Conservation (phyloP, 1,284 basidiomycete species). For the Trametes versicolor region DNA sequence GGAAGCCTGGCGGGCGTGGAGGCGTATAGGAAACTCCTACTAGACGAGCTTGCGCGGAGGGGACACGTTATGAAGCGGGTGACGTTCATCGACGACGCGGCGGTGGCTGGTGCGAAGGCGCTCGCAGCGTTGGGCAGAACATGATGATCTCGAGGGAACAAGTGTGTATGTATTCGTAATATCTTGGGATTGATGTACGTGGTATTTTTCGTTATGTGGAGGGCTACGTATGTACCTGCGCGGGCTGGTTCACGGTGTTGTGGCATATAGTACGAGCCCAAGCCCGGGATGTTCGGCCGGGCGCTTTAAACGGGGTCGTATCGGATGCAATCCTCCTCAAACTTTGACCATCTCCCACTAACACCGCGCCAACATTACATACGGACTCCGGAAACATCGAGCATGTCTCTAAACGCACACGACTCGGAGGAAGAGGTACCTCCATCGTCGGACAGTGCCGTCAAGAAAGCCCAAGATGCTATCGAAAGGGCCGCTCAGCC, state of each 20-base stretch:
- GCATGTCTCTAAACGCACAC: too few relatives aligned
- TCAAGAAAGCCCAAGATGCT: conserved; percentile 29
- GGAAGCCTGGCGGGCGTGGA: conserved; percentile 74
- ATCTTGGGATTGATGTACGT: background rate
- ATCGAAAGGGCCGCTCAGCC: conserved; percentile 37
- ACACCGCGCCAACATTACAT: too few relatives aligned
- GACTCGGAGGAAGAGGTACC: too few relatives aligned
- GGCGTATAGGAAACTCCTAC: conserved; percentile 65
- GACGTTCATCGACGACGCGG: conserved; percentile 73
- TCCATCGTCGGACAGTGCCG: background rate
- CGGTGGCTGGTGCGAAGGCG: conserved; percentile 64
- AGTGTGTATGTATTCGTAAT: background rate
- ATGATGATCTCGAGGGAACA: background rate
- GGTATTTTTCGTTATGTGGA: too few relatives aligned
- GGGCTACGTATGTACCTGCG: too few relatives aligned
- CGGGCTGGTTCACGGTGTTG: too few relatives aligned
- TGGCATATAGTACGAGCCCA: too few relatives aligned
- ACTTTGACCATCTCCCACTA: too few relatives aligned
- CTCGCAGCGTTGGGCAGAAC: background rate
- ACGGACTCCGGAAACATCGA: too few relatives aligned
- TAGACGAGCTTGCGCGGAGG: conserved; percentile 62
- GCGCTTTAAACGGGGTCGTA: too few relatives aligned
- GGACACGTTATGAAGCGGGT: conserved; percentile 73
- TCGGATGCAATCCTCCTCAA: too few relatives aligned
- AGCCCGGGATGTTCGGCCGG: too few relatives aligned